These are phyloP conservation scores for Neoscytalidium dimidiatum DNA, from an alignment of 2,329 filamentous ascomycete species.

Conservation along the genomic window DNA sequence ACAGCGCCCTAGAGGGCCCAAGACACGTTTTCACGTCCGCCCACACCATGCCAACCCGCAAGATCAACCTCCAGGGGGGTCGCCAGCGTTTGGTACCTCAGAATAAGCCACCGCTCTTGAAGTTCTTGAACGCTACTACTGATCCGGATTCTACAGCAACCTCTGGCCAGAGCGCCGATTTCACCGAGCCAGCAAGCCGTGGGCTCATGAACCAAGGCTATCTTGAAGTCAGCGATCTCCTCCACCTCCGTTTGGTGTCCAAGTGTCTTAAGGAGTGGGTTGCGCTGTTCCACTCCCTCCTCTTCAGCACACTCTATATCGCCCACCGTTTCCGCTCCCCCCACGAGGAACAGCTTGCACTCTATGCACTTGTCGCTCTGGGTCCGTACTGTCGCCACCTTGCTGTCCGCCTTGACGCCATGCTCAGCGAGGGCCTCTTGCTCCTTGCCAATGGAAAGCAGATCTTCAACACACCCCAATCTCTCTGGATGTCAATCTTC, in stretches of 20 bases:
- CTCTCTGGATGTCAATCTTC: not conserved
- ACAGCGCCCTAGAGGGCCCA: not conserved
- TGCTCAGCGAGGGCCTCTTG: not conserved
- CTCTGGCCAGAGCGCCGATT: not conserved
- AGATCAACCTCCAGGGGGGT: not conserved
- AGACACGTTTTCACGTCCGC: not conserved
- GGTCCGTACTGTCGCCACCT: slow-evolving; percentile 4
- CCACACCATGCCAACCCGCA: not conserved
- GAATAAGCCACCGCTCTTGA: not conserved
- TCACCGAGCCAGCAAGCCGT: not conserved
- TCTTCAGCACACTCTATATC: not conserved
- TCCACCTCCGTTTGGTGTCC: not conserved
- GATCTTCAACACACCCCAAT: not conserved
- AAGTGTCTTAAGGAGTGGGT: slow-evolving; percentile 7
- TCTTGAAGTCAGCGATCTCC: not conserved
- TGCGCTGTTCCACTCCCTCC: not conserved
- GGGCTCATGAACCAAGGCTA: not conserved
- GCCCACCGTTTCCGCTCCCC: not conserved
- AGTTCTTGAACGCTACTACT: not conserved
- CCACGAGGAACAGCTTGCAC: not conserved
- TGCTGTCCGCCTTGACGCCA: not conserved
- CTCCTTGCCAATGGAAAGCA: not conserved
- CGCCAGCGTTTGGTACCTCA: not conserved
- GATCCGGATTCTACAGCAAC: not conserved
- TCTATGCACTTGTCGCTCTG: not conserved